These are phyloP conservation scores for Xylariales sp. DNA, from an alignment of 2,329 filamentous ascomycete species.

Conservation along the genomic window DNA sequence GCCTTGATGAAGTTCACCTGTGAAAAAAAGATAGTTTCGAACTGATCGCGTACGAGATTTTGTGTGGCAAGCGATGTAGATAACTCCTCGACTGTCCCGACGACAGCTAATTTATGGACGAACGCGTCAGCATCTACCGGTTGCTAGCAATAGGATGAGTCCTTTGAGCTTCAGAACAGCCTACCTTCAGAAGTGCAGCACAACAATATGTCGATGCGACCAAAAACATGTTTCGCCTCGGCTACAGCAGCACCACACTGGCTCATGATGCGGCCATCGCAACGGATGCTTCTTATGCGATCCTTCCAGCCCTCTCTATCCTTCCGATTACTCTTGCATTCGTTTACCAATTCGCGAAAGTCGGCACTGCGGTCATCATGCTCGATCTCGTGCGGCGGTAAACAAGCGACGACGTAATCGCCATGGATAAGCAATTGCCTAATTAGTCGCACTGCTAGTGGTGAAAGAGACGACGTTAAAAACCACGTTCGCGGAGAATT, in stretches of 20 bases:
- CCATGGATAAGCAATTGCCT: slow-evolving; percentile 88
- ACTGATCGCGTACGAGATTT: slow-evolving; percentile 87
- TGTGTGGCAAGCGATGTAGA: slow-evolving; percentile 77
- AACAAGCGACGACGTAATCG: slow-evolving; percentile 87
- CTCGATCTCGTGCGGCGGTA: slow-evolving; percentile 82
- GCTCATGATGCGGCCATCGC: slow-evolving; percentile 70
- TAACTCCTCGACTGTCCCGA: slow-evolving; percentile 92
- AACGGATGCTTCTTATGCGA: slow-evolving; percentile 74
- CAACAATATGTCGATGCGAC: slow-evolving; percentile 87
- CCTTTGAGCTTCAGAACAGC: slow-evolving; percentile 28
- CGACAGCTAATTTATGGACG: slow-evolving; percentile 68
- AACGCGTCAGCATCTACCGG: slow-evolving; percentile 32
- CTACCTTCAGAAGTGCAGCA: slow-evolving; percentile 89
- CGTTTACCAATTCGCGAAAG: slow-evolving; percentile 81
- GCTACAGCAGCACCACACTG: slow-evolving; percentile 89
- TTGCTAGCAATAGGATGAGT: slow-evolving; percentile 4
- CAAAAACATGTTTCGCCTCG: slow-evolving; percentile 85
- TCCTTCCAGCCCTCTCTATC: slow-evolving; percentile 83
- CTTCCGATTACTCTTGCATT: slow-evolving; percentile 71
- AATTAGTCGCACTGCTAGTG: slow-evolving; percentile 84
- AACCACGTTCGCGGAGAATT: slow-evolving; percentile 91
- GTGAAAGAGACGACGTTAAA: slow-evolving; percentile 86
- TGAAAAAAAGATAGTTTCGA: slow-evolving; percentile 94
- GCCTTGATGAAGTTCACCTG: slow-evolving; percentile 97
- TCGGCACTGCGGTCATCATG: slow-evolving; percentile 80